Percentiles rank a stretch among this genome's conserved stretches.
Conservation (phyloP, 306 rosid species). For the Glycine soja region DNA sequence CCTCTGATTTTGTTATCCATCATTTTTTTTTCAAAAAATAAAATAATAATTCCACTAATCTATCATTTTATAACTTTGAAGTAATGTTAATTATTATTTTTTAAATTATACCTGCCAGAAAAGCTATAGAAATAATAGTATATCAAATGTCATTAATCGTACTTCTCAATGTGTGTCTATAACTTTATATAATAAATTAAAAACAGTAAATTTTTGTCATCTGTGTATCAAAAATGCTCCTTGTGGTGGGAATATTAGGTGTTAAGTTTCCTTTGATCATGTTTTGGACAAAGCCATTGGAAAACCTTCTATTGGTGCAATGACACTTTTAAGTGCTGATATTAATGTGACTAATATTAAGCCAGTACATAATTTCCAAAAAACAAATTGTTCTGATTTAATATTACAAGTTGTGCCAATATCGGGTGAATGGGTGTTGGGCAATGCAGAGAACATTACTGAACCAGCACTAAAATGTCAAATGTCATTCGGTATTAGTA, state of each 20-base stretch:
- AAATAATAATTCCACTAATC: not conserved
- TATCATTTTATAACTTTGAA: too few relatives aligned
- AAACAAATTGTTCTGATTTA: not conserved
- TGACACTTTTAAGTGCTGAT: not conserved
- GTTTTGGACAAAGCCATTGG: not conserved
- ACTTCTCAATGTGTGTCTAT: not conserved
- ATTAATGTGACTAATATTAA: not conserved
- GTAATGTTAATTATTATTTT: too few relatives aligned
- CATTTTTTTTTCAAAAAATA: too few relatives aligned
- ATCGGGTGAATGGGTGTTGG: too few relatives aligned
- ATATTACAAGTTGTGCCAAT: too few relatives aligned
- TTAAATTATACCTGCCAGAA: not conserved
- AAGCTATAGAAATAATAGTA: too few relatives aligned
- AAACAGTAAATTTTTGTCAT: not conserved
- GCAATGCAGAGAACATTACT: too few relatives aligned
- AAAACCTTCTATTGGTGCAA: not conserved
- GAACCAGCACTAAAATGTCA: too few relatives aligned
- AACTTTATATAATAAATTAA: not conserved
- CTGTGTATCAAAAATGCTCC: not conserved
- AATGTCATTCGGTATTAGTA: too few relatives aligned
- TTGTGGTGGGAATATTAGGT: not conserved
- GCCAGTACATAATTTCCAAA: not conserved
- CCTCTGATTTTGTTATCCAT: not conserved
- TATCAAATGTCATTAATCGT: not conserved
- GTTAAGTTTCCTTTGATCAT: not conserved